phyloP scores from a whole-genome alignment of 768 basidiomycete species.

The Amyloporia xantha region DNA sequence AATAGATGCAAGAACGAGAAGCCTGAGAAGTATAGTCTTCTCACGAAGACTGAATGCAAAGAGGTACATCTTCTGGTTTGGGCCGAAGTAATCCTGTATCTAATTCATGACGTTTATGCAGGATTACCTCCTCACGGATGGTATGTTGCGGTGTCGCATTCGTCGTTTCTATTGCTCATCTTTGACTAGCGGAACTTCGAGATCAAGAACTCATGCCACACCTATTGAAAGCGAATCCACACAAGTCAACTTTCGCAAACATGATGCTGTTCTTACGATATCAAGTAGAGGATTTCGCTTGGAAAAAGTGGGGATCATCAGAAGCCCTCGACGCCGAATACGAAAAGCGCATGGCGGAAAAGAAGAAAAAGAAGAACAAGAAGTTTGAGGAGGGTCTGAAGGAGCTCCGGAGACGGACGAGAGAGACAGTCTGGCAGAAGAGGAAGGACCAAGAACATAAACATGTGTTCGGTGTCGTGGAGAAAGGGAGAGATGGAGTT shows the following conservation, averaged over 20 bases:
- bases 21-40: constrained; percentile 87
- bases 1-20: constrained; percentile 83
- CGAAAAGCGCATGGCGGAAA: constrained; percentile 68
- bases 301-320: constrained; percentile 95
- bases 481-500: constrained; percentile 45
- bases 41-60: constrained; percentile 99
- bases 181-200: constrained; percentile 73
- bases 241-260: constrained; percentile 92
- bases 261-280: constrained; percentile 97
- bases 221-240: constrained; percentile 89
- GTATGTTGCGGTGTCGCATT: constrained; percentile 36
- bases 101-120: constrained; percentile 29
- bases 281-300: constrained; percentile 95
- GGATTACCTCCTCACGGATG: constrained; percentile 94
- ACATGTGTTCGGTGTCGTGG: constrained; percentile 68
- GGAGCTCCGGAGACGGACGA: constrained; percentile 78
- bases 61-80: constrained; percentile 43
- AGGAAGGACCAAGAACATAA: constrained; percentile 83
- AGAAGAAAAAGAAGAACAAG: constrained; percentile 85
- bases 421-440: constrained; percentile 86
- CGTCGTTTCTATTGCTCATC: neutral
- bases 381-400: constrained; percentile 90
- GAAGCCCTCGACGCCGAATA: constrained; percentile 89
- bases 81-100: neutral
- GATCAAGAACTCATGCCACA: constrained; percentile 92